Evolutionary conservation across 257 asterid species (phyloP).

Genomic region (Gentiana dahurica): DNA sequence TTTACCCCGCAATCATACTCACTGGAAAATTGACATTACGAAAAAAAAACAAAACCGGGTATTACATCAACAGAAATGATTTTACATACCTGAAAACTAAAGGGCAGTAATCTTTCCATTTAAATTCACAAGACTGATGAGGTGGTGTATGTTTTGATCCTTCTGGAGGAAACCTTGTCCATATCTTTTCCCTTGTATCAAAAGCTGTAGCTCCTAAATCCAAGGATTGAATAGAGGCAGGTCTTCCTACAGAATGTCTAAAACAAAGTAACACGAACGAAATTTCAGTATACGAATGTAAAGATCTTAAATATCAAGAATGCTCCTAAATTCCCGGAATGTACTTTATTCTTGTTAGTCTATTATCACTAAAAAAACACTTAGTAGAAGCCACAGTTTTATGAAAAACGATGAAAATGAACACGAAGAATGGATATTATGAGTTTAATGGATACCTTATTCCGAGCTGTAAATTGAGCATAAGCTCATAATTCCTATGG

Average conservation of each 20-base stretch:
- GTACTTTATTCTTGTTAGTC: no score
- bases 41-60: no score
- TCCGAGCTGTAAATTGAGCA: constrained; percentile 95
- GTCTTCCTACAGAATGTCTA: constrained; percentile 89
- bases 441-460: constrained; percentile 44
- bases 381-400: no score
- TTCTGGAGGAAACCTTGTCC: constrained; percentile 80
- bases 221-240: constrained; percentile 52
- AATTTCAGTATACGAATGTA: constrained; percentile 9
- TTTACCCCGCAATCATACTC: not conserved
- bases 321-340: no score
- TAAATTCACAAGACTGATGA: constrained; percentile 81
- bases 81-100: constrained; percentile 60
- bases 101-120: constrained; percentile 94
- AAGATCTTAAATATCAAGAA: no score
- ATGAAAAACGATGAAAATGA: not conserved
- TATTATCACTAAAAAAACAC: no score
- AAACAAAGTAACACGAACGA: constrained; percentile 23
- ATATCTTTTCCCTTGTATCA: constrained; percentile 60
- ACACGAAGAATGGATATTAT: not conserved
- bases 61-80: no score
- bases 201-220: constrained; percentile 63
- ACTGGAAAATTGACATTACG: not conserved
- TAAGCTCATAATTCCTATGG: constrained; percentile 76
- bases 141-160: constrained; percentile 95